Conservation (phyloP, 2,329 filamentous ascomycete genomes). For the Huntiella decipiens region DNA sequence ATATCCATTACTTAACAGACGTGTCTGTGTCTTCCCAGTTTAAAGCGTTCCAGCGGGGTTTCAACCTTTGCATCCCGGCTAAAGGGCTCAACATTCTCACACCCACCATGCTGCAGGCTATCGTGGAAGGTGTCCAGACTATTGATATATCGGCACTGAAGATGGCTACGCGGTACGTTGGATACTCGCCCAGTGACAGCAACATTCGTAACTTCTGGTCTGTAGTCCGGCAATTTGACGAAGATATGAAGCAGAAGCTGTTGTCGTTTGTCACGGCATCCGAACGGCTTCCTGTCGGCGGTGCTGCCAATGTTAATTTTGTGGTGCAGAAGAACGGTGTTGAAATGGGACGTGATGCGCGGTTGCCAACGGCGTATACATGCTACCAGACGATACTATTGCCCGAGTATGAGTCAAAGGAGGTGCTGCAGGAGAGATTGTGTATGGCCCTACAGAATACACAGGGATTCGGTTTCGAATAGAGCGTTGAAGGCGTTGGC, state of each 20-base stretch:
- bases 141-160: slow-evolving; percentile 62
- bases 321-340: slow-evolving; percentile 61
- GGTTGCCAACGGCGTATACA: slow-evolving; percentile 72
- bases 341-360: slow-evolving; percentile 31
- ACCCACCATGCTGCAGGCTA: slow-evolving; percentile 48
- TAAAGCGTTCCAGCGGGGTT: slow-evolving; percentile 63
- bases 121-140: slow-evolving; percentile 67
- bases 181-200: slow-evolving; percentile 50
- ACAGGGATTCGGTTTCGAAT: slow-evolving; percentile 75
- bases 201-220: slow-evolving; percentile 70
- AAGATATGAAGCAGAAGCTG: slow-evolving; percentile 53
- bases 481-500: slow-evolving; percentile 6
- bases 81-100: slow-evolving; percentile 56
- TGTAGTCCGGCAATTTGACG: slow-evolving; percentile 48
- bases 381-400: slow-evolving; percentile 81
- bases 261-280: slow-evolving; percentile 91
- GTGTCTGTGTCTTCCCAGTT: slow-evolving; percentile 61
- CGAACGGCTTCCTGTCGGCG: slow-evolving; percentile 75
- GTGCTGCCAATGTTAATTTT: slow-evolving; percentile 66
- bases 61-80: slow-evolving; percentile 52
- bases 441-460: slow-evolving; percentile 75
- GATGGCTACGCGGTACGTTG: slow-evolving; percentile 57
- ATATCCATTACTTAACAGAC: slow-evolving; percentile 66
- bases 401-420: slow-evolving; percentile 58
- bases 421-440: slow-evolving; percentile 55